Base-by-base conservation (phyloP, 495 filamentous ascomycete species). In the Terfezia boudieri region DNA sequence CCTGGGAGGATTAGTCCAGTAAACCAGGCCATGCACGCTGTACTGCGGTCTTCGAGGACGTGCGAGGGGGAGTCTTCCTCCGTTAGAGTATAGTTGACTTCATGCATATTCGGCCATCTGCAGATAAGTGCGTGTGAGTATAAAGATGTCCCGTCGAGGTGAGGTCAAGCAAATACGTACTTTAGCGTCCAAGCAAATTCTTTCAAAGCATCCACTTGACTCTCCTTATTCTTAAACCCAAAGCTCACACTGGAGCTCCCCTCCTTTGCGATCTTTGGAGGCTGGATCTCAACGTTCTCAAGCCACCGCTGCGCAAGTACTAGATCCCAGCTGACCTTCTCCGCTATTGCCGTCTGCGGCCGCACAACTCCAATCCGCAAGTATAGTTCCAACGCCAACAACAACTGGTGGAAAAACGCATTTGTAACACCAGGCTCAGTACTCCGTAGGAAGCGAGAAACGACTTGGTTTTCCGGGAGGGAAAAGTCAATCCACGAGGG, bases 11-110 rank as follows among this genome's bases (percentile, higher is more conserved):
- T 73, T 17, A 82, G 69, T 6, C 80, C 80, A 38, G 76, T 78
- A 59, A 84, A 82, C 71, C 80, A 85, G 43, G 81, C 79, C 74
- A 82, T 77, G 50, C 80, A 72, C 62, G 81, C 74, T 20, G 76
- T 76, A 61, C 73, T 77, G 59, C 79, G 69, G 49, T 74, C 69
- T 59, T 81, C 74, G 7, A 83, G 67, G 9, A 73, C 65, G 36
- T 68, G 69, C 38, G 67, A 62, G 14, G 75, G 70, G 36, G 62
- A 65, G 52, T 80, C 75, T 56, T 71, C 71, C 54, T 78, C 71
- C 54, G 72, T 74, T 52, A 84, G 72, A 14, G 70, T 67, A 48
- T 70, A 69, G 51, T 81, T 67, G 20, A 82, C 75, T 55, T 79
- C 74, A 53, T 66, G 66, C 56, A 82, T 76, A 60, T 83, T 81